Percentiles rank a stretch among this genome's conserved stretches.
Evolutionary conservation across 1,139 yeast species (phyloP).

Genomic region (Yamadazyma triangularis): DNA sequence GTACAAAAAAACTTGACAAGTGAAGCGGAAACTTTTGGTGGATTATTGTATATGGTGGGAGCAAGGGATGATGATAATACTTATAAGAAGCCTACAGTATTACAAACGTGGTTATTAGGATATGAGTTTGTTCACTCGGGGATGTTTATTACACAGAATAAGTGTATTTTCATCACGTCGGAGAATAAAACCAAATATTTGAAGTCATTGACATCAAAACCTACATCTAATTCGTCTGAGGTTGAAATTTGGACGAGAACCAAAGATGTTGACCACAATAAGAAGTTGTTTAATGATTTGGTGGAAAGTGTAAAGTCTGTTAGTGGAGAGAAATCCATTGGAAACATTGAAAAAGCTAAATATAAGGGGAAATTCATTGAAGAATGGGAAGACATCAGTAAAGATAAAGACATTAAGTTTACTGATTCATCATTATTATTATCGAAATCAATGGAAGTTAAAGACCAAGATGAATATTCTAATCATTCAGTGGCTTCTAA

Average conservation of each 20-base stretch:
- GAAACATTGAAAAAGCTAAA: constrained; percentile 65
- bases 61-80: constrained; percentile 86
- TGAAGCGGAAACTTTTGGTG: constrained; percentile 23
- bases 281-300: constrained; percentile 59
- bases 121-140: constrained; percentile 94
- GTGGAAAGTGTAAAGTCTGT: constrained; percentile 42
- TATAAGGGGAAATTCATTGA: constrained; percentile 79
- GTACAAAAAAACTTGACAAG: constrained; percentile 37
- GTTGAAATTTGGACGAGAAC: constrained; percentile 74
- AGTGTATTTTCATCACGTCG: constrained; percentile 68
- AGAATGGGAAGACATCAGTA: constrained; percentile 63
- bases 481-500: constrained; percentile 68
- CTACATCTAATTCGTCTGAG: constrained; percentile 35
- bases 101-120: constrained; percentile 91
- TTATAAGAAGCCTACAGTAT: constrained; percentile 80
- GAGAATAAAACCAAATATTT: constrained; percentile 85
- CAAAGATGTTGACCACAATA: constrained; percentile 76
- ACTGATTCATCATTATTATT: constrained; percentile 56
- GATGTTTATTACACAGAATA: constrained; percentile 58
- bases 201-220: constrained; percentile 42
- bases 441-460: constrained; percentile 58
- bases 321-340: constrained; percentile 48
- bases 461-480: constrained; percentile 75
- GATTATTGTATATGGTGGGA: constrained; percentile 70
- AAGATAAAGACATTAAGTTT: constrained; percentile 30